These are phyloP conservation scores for Fonsecaea monophora DNA, from an alignment of 2,329 filamentous ascomycete genomes.

Conservation along the genomic window DNA sequence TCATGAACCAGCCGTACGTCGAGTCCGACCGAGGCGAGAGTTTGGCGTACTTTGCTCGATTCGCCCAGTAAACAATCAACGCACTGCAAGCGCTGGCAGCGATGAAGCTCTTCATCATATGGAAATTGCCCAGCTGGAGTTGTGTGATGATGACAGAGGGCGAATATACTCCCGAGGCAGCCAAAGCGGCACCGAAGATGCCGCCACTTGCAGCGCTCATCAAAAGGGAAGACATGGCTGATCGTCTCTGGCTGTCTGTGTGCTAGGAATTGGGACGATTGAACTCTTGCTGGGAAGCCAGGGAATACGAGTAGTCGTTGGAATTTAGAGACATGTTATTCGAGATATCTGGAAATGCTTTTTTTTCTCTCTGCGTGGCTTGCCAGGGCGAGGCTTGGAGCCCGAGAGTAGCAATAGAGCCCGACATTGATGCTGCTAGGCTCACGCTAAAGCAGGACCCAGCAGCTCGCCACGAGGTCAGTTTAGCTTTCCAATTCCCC, in stretches of 20 bases:
- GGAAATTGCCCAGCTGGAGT: constrained; percentile 66
- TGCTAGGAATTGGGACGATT: neutral
- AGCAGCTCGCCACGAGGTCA: constrained; percentile 14
- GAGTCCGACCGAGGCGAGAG: constrained; percentile 60
- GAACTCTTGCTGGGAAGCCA: no score
- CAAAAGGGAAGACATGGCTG: constrained; percentile 30
- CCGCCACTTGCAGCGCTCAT: constrained; percentile 57
- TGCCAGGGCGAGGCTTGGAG: constrained; percentile 14
- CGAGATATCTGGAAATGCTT: constrained; percentile 6
- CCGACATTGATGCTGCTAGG: constrained; percentile 10
- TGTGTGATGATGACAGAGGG: constrained; percentile 67
- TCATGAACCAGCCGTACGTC: constrained; percentile 59
- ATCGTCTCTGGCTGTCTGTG: neutral
- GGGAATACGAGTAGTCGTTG: no score
- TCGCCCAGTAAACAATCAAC: constrained; percentile 58
- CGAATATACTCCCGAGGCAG: constrained; percentile 65
- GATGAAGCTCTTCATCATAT: constrained; percentile 71
- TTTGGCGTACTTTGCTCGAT: constrained; percentile 52
- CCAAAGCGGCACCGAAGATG: constrained; percentile 67
- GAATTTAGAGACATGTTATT: neutral
- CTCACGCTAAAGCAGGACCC: constrained; percentile 13
- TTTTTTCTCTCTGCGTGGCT: constrained; percentile 4
- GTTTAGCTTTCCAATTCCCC: neutral
- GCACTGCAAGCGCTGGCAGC: constrained; percentile 67
- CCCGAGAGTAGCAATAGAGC: constrained; percentile 15